A percentile compares a stretch with the other conserved stretches of the same genome.
These are phyloP conservation scores for Chalciporus piperatus DNA, from an alignment of 768 basidiomycete genomes.

Conservation along the genomic window DNA sequence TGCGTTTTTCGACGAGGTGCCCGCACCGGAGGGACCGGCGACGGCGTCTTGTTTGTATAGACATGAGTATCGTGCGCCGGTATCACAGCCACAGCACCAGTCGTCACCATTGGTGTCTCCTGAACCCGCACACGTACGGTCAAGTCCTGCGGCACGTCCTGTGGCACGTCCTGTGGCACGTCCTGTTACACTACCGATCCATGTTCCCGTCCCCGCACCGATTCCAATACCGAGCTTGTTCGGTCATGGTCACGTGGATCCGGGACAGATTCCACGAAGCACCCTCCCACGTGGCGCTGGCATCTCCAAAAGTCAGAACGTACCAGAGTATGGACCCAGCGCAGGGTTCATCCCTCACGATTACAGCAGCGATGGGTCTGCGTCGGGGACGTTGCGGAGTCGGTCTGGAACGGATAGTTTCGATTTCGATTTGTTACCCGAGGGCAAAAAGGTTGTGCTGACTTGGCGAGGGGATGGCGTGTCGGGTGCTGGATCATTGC, in stretches of 20 bases:
- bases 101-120: not conserved
- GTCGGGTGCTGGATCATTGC: not conserved
- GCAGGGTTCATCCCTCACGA: constrained; percentile 29
- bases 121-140: not conserved
- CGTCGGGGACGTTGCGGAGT: constrained; percentile 10
- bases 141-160: no score
- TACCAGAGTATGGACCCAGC: constrained; percentile 23
- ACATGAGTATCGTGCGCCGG: constrained; percentile 25
- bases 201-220: not conserved
- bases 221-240: not conserved
- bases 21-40: constrained; percentile 44
- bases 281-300: not conserved
- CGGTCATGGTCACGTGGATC: not conserved
- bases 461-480: not conserved
- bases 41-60: constrained; percentile 37
- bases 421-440: constrained; percentile 29
- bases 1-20: constrained; percentile 43
- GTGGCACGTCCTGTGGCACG: not conserved
- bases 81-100: constrained; percentile 12
- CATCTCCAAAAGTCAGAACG: not conserved
- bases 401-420: constrained; percentile 17
- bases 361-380: constrained; percentile 7
- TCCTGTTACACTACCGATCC: not conserved
- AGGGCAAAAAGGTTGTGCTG: not conserved
- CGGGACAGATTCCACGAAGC: constrained; percentile 2